Conservation (phyloP, 352 stramenopile genomes). For the Aphanomyces astaci region DNA sequence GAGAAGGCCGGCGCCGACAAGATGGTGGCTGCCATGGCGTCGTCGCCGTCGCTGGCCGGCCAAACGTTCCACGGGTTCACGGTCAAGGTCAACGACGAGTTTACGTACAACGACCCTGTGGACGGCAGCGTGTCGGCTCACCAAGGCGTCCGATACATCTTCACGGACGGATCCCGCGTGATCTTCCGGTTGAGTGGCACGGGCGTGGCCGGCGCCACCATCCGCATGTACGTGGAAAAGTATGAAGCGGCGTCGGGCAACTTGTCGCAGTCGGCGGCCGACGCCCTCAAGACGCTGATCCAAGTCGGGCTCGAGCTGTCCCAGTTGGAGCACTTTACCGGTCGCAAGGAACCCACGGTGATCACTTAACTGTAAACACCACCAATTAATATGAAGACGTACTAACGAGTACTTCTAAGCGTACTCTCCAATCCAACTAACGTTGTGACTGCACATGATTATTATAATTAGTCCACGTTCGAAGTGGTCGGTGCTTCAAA, state of each 20-base stretch:
- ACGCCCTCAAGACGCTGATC: slow-evolving; percentile 84
- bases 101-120: slow-evolving; percentile 97
- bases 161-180: slow-evolving; percentile 90
- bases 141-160: slow-evolving; percentile 96
- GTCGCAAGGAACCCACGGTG: slow-evolving; percentile 91
- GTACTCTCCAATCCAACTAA: too few species aligned
- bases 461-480: background rate
- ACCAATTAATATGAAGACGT: background rate
- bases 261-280: slow-evolving; percentile 66
- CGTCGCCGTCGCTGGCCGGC: slow-evolving; percentile 57
- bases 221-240: slow-evolving; percentile 99
- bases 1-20: slow-evolving; percentile 75
- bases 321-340: slow-evolving; percentile 88
- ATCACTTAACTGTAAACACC: slow-evolving; percentile 87
- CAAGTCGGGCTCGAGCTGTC: slow-evolving; percentile 89
- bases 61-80: slow-evolving; percentile 72
- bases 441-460: too few species aligned
- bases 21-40: slow-evolving; percentile 65
- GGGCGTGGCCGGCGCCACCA: slow-evolving; percentile 93
- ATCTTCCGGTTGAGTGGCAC: slow-evolving; percentile 98
- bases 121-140: slow-evolving; percentile 93
- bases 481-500: background rate
- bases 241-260: slow-evolving; percentile 89
- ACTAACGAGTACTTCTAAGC: too few species aligned
- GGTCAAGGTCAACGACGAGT: slow-evolving; percentile 91